These are phyloP conservation scores for Solanum medicagineum DNA, from an alignment of 257 asterid genomes.

Conservation along the genomic window DNA sequence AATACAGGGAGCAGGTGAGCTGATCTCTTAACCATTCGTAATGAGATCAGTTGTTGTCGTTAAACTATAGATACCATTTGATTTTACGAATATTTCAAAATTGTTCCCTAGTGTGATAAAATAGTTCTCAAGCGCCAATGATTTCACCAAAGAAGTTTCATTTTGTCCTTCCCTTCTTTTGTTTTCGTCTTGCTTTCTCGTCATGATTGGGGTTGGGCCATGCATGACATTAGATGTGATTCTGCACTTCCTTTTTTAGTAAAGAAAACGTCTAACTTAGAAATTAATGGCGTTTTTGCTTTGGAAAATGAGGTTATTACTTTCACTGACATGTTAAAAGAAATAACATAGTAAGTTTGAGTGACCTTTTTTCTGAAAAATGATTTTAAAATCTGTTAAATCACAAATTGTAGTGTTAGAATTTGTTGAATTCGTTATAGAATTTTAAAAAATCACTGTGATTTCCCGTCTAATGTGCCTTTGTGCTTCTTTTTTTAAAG, in stretches of 20 bases:
- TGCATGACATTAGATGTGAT: not conserved
- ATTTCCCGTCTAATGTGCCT: slow-evolving; percentile 10
- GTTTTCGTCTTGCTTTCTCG: not conserved
- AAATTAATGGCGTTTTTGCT: not conserved
- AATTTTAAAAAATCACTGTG: not conserved
- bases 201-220: not conserved
- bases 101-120: not conserved
- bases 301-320: not conserved
- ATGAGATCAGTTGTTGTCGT: not conserved
- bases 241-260: not conserved
- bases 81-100: not conserved
- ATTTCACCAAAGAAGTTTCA: not conserved
- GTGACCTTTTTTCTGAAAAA: not conserved
- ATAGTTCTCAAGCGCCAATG: not conserved
- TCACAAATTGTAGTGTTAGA: not conserved
- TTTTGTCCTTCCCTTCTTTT: not conserved
- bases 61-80: not conserved
- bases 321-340: not conserved
- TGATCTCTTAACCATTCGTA: not conserved
- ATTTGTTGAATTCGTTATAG: not conserved
- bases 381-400: not conserved
- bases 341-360: not conserved
- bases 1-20: slow-evolving; percentile 90
- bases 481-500: slow-evolving; percentile 22
- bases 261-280: not conserved